Percentiles rank a stretch among this genome's conserved stretches.
phyloP scores from a whole-genome alignment of 495 filamentous ascomycete species.

The Cudoniella acicularis region DNA sequence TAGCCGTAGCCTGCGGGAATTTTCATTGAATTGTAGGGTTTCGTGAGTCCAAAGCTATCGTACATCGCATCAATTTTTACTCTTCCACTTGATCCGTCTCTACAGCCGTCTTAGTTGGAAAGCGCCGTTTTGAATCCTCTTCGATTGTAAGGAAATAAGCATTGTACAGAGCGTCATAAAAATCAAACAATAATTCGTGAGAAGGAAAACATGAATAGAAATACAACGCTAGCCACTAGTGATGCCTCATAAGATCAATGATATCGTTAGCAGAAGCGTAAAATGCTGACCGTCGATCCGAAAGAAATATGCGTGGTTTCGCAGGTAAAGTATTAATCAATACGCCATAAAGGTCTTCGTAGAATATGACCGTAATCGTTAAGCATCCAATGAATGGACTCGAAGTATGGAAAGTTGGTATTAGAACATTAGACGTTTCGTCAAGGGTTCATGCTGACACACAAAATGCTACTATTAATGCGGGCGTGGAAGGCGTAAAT shows the following conservation, averaged over 20 bases:
- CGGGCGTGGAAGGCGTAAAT: constrained; percentile 19
- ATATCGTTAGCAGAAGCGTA: constrained; percentile 16
- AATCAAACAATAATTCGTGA: not conserved
- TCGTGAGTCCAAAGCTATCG: not conserved
- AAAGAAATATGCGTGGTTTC: constrained; percentile 5
- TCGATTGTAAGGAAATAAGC: not conserved
- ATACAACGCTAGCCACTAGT: constrained; percentile 23
- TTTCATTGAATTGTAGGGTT: not conserved
- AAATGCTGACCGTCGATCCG: not conserved
- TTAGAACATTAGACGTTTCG: constrained; percentile 10
- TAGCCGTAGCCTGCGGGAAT: not conserved
- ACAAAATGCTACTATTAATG: constrained; percentile 12
- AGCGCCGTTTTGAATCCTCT: not conserved
- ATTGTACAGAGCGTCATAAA: not conserved
- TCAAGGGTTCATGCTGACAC: not conserved
- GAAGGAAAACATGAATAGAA: not conserved
- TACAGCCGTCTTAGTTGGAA: not conserved
- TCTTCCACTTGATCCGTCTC: not conserved
- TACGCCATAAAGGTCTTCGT: not conserved
- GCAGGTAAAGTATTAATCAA: constrained; percentile 2
- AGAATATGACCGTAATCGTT: not conserved
- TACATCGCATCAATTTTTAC: not conserved
- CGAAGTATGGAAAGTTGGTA: not conserved
- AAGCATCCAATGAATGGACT: constrained; percentile 4
- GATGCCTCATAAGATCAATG: constrained; percentile 17